A percentile compares a stretch with the other conserved stretches of the same genome.
These are phyloP conservation scores for Syzygium jambos DNA, from an alignment of 345 rosid species.

Conservation along the genomic window DNA sequence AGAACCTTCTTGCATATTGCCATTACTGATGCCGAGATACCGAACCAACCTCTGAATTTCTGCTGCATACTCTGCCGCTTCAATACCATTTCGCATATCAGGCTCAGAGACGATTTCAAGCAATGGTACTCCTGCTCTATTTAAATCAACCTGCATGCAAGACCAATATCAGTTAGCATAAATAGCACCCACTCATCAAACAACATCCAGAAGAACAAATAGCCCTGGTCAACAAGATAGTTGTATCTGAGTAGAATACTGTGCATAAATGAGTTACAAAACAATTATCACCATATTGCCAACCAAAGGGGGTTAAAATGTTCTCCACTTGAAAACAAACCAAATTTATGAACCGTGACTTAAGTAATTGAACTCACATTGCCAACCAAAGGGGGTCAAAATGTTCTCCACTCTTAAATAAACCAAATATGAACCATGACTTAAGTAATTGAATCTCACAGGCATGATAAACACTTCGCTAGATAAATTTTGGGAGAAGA, in stretches of 20 bases:
- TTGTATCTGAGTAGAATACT: neutral
- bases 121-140: conserved; percentile 96
- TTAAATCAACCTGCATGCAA: conserved; percentile 66
- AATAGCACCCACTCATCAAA: neutral
- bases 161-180: conserved; percentile 2
- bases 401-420: neutral
- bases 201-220: neutral
- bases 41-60: conserved; percentile 84
- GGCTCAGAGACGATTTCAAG: conserved; percentile 98
- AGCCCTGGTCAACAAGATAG: neutral
- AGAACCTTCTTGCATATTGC: conserved; percentile 96
- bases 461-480: neutral
- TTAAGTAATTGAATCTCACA: neutral
- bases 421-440: neutral
- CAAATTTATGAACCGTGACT: neutral
- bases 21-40: conserved; percentile 78
- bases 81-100: conserved; percentile 86
- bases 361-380: neutral
- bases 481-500: neutral
- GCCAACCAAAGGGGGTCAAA: neutral
- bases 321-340: neutral
- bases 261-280: neutral
- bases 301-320: neutral
- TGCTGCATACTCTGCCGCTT: conserved; percentile 80
- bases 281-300: neutral